A percentile compares a stretch with the other conserved stretches of the same genome.
Conservation (phyloP, 2,329 filamentous ascomycete genomes). For the Cercospora brassicicola region DNA sequence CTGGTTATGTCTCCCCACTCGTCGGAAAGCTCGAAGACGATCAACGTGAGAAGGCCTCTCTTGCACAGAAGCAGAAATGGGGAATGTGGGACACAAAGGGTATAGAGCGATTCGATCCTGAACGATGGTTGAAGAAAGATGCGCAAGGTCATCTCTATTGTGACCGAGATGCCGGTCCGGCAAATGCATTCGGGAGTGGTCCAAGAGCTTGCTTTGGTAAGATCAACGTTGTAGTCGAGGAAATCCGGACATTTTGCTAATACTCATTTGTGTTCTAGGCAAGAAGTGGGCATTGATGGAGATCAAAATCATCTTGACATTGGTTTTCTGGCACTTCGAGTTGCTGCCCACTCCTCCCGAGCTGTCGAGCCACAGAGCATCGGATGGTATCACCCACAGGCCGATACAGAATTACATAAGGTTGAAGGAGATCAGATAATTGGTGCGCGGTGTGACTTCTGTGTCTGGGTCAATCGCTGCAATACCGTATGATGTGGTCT, state of each 20-base stretch:
- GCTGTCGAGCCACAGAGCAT: constrained; percentile 28
- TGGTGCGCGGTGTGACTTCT: neutral
- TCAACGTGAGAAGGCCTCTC: neutral
- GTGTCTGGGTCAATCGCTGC: neutral
- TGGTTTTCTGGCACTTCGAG: constrained; percentile 30
- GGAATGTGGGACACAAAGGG: constrained; percentile 3
- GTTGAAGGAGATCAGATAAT: constrained; percentile 2
- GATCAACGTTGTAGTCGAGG: constrained; percentile 34
- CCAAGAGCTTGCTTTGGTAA: constrained; percentile 18
- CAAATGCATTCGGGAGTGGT: constrained; percentile 6
- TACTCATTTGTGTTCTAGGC: neutral
- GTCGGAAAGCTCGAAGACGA: neutral
- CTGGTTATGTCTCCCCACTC: constrained; percentile 5
- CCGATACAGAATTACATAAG: constrained; percentile 35
- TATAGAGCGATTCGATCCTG: neutral
- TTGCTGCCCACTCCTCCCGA: constrained; percentile 28
- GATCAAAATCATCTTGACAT: constrained; percentile 9
- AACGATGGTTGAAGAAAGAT: constrained; percentile 7
- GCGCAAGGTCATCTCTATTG: neutral
- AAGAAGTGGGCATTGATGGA: constrained; percentile 15
- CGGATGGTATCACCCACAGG: constrained; percentile 35
- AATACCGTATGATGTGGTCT: neutral
- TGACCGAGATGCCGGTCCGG: constrained; percentile 2
- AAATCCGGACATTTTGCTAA: constrained; percentile 13
- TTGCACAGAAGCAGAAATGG: constrained; percentile 4